These are phyloP conservation scores for Aspergillus cejpii DNA, from an alignment of 2,329 filamentous ascomycete genomes.

Conservation along the genomic window DNA sequence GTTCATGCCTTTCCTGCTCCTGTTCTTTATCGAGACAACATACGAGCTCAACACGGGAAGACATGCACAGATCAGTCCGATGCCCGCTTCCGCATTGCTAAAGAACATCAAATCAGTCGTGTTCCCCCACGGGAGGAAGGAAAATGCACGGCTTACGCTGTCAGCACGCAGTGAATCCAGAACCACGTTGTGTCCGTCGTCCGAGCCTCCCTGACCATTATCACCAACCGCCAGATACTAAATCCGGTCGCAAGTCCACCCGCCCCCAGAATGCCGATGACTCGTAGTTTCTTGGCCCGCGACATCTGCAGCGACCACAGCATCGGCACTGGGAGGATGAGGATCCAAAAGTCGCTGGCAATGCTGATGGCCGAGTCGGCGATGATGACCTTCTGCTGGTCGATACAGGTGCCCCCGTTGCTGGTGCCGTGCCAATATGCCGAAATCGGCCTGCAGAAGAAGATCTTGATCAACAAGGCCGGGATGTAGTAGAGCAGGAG, in stretches of 20 bases:
- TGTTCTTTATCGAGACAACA: neutral
- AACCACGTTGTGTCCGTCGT: slow-evolving; percentile 21
- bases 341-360: slow-evolving; percentile 23
- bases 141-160: slow-evolving; percentile 17
- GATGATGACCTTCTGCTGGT: slow-evolving; percentile 24
- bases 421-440: slow-evolving; percentile 18
- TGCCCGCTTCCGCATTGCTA: slow-evolving; percentile 21
- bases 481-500: slow-evolving; percentile 25
- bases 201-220: slow-evolving; percentile 19
- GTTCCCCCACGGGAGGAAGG: neutral
- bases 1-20: neutral
- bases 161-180: slow-evolving; percentile 22
- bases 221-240: slow-evolving; percentile 22
- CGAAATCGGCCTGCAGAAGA: slow-evolving; percentile 23
- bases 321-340: slow-evolving; percentile 24
- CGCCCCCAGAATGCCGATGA: slow-evolving; percentile 23
- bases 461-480: slow-evolving; percentile 22
- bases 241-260: slow-evolving; percentile 24
- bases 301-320: slow-evolving; percentile 22
- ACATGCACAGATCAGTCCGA: slow-evolving; percentile 24
- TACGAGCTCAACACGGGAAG: slow-evolving; percentile 10
- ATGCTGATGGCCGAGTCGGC: slow-evolving; percentile 25
- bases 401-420: slow-evolving; percentile 18
- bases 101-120: neutral
- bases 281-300: slow-evolving; percentile 18